These are phyloP conservation scores for Ambrosia artemisiifolia DNA, from an alignment of 129 eudicot species.

Conservation along the genomic window DNA sequence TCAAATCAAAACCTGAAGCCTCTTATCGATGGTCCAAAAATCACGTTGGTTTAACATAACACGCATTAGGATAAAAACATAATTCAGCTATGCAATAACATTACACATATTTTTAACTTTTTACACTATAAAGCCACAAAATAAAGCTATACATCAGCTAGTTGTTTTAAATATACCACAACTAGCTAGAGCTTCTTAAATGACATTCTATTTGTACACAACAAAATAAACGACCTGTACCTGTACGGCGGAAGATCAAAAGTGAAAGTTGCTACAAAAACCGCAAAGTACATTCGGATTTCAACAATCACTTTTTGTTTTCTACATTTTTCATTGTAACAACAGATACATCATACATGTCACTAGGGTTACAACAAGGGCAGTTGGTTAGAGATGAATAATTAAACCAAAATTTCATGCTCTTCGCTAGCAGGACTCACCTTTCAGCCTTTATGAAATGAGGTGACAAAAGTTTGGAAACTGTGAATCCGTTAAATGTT, in stretches of 20 bases:
- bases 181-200: neutral
- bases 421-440: conserved; percentile 38
- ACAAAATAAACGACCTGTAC: neutral
- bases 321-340: conserved; percentile 7
- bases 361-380: conserved; percentile 17
- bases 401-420: conserved; percentile 33
- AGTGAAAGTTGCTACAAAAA: neutral
- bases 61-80: too few relatives aligned
- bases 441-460: conserved; percentile 66
- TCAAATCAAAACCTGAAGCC: too few relatives aligned
- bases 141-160: too few relatives aligned
- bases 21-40: too few relatives aligned
- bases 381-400: conserved; percentile 27
- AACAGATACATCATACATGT: conserved; percentile 2
- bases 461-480: conserved; percentile 53
- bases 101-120: too few relatives aligned
- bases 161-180: neutral
- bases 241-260: neutral
- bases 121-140: too few relatives aligned
- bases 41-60: too few relatives aligned
- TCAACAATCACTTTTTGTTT: neutral
- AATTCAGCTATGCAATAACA: too few relatives aligned
- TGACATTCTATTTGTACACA: neutral
- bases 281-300: neutral
- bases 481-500: conserved; percentile 58